Conservation (phyloP, 2,329 filamentous ascomycete genomes). For the Verticillium isaacii region DNA sequence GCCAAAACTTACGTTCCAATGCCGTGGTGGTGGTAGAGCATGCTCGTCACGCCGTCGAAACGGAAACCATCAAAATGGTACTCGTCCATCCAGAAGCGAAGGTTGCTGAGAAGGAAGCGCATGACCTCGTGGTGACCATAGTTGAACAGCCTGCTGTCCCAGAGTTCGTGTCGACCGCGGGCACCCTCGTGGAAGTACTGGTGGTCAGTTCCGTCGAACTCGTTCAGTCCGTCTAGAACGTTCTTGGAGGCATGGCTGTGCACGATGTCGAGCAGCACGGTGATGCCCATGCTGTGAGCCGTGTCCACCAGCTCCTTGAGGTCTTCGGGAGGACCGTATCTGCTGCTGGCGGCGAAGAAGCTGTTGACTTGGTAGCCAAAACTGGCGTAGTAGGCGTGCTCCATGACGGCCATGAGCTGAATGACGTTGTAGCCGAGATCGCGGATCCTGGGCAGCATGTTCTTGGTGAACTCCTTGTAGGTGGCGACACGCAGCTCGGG, state of each 20-base stretch:
- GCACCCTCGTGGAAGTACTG: slow-evolving; percentile 89
- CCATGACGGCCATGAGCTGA: slow-evolving; percentile 98
- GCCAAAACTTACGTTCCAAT: slow-evolving; percentile 76
- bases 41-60: slow-evolving; percentile 97
- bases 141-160: slow-evolving; percentile 97
- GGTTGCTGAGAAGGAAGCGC: slow-evolving; percentile 91
- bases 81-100: slow-evolving; percentile 99
- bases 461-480: slow-evolving; percentile 95
- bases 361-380: slow-evolving; percentile 99
- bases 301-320: slow-evolving; percentile 96
- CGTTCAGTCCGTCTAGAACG: slow-evolving; percentile 87
- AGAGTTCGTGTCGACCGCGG: slow-evolving; percentile 84
- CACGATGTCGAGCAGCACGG: slow-evolving; percentile 89
- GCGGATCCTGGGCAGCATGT: slow-evolving; percentile 88
- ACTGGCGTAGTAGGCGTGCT: slow-evolving; percentile 98
- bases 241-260: slow-evolving; percentile 99
- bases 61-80: slow-evolving; percentile 96
- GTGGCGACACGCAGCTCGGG: slow-evolving; percentile 84
- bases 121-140: slow-evolving; percentile 93
- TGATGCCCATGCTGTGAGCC: slow-evolving; percentile 84
- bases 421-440: slow-evolving; percentile 93
- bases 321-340: slow-evolving; percentile 90
- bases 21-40: slow-evolving; percentile 93
- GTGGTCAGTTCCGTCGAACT: slow-evolving; percentile 93
- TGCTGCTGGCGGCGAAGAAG: slow-evolving; percentile 95